Base-by-base conservation (phyloP, 2,329 filamentous ascomycete genomes). In the Macrophomina pseudophaseolina region DNA sequence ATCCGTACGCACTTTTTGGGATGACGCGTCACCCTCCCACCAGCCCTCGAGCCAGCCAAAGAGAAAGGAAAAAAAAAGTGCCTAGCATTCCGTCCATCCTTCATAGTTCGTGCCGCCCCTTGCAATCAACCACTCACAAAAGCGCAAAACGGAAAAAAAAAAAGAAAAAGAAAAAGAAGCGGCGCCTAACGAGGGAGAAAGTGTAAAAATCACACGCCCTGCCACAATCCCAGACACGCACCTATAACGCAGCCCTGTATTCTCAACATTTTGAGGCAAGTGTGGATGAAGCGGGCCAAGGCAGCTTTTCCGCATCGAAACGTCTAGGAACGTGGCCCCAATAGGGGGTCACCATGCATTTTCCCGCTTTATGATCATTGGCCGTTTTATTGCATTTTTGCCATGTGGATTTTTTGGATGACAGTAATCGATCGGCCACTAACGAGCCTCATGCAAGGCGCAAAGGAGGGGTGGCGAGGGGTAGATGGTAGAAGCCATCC, bases 21-120 rank as follows among this genome's bases (percentile, higher is more conserved):
- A 35, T 58, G 54, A 58, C 54, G 54, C 54, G 54, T 58, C 54
- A 58, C 44, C 54, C 38, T 14, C 42, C 16, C 42, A 58, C 23
- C 23, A 23, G 23, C 23, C 1, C 23, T 23, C 23, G 23, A 23
- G 23, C 23, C 23, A 3, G 23, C 23, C 23, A 23, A 23, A 23
- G 23, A 23, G 23, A 23, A 23, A 23, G 3, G 23, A 23, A 23
- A 23, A 38, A 58, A 38, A 54, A 58, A 44, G 38, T 44, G 54
- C 54, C 44, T 38, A 58, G 38, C 52, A 54, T 54, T 54, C 52
- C 52, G 23, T 54, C 52, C 52, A 18, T 52, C 23, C 23, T 23
- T 16, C 23, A 5, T 52, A 28, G n/a, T 38, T 35, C 52, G 35
- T 38, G 52, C 52, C 51, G 51, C 51, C 53, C 38, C 7, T 14